Evolutionary conservation across 139 green algal genomes (phyloP), one percentile per base, ranked within the genome.

Genomic region (Micractinium sp.): DNA sequence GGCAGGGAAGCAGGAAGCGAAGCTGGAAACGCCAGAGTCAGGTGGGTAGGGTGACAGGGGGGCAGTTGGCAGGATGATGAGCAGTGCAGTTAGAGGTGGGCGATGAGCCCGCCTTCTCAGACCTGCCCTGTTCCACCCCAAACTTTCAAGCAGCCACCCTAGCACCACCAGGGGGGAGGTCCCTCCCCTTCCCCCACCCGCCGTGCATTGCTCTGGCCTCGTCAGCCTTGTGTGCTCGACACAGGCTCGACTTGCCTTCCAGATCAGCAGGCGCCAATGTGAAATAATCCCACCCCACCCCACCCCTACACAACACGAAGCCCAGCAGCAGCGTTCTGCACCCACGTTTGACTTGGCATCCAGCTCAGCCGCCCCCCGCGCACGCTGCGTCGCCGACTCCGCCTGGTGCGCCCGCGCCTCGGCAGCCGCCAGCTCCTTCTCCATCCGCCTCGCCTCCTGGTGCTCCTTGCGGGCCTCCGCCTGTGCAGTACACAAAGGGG

Each of bases 301-400:
- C 47, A 56, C 5, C 47, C 47, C 47, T 16, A 56, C 9, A 9
- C 47, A 56, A 56, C 47, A 56, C 47, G 9, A 5, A 56, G 47
- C 47, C 47, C 47, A 5, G 9, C 47, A 56, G 47, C 47, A 56
- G 47, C 47, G 12, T 75, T 25, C 56, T 27, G 1, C 53, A 75
- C 73, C 82, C 47, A 88, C 71, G 39, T 75, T n/a, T 22, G 73
- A 88, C 71, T 88, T 82, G 47, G 47, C 71, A 29, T 83, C 85
- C 2, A 47, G 14, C 23, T 73, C 85, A 2, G 73, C 71, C 2
- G 71, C 71, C 18, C 85, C 85, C 22, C 56, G 47, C 14, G 56
- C 85, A 12, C 85, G 85, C 36, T 89, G 85, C 60, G 41, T 39
- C 16, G 85, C 74, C n/a, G 35, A 38, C 35, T 89, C 85, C 1